A percentile compares a stretch with the other conserved stretches of the same genome.
Evolutionary conservation across 1,284 basidiomycete genomes (phyloP).

Genomic region (Ganoderma meredithae): DNA sequence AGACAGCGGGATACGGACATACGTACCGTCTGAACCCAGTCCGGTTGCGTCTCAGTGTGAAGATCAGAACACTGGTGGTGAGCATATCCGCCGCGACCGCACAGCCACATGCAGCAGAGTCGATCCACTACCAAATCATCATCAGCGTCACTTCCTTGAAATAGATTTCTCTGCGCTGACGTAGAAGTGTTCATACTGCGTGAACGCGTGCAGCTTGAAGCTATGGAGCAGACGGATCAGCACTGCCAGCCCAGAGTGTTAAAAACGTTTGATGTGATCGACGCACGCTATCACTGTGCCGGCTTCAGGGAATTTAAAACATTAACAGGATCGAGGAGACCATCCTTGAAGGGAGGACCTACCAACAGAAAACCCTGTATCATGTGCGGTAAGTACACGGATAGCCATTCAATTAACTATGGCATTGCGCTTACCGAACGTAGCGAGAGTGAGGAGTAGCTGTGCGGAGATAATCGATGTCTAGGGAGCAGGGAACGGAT

Average conservation of each 20-base stretch:
- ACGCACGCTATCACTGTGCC: slow-evolving; percentile 12
- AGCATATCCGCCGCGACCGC: slow-evolving; percentile 13
- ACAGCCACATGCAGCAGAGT: slow-evolving; percentile 14
- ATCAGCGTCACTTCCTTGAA: neutral
- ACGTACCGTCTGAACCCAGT: slow-evolving; percentile 14
- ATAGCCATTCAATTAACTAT: neutral
- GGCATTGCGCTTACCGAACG: slow-evolving; percentile 6
- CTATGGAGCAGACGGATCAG: neutral
- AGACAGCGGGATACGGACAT: neutral
- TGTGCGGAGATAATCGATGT: neutral
- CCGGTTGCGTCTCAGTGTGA: slow-evolving; percentile 10
- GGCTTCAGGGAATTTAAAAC: neutral
- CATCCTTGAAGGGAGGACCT: neutral
- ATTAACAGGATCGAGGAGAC: neutral
- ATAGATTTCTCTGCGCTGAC: neutral
- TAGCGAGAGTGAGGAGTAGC: slow-evolving; percentile 3
- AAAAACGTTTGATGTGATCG: neutral
- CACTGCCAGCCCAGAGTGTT: neutral
- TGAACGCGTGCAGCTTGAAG: slow-evolving; percentile 5
- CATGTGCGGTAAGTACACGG: neutral
- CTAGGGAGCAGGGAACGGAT: neutral
- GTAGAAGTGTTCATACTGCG: slow-evolving; percentile 12
- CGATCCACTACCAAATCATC: slow-evolving; percentile 13
- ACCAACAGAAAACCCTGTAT: slow-evolving; percentile 7
- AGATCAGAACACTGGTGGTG: slow-evolving; percentile 14